Evolutionary conservation across 2,329 filamentous ascomycete species (phyloP), one percentile per base, ranked within the genome.

Genomic region (Chaetomium olivaceum): DNA sequence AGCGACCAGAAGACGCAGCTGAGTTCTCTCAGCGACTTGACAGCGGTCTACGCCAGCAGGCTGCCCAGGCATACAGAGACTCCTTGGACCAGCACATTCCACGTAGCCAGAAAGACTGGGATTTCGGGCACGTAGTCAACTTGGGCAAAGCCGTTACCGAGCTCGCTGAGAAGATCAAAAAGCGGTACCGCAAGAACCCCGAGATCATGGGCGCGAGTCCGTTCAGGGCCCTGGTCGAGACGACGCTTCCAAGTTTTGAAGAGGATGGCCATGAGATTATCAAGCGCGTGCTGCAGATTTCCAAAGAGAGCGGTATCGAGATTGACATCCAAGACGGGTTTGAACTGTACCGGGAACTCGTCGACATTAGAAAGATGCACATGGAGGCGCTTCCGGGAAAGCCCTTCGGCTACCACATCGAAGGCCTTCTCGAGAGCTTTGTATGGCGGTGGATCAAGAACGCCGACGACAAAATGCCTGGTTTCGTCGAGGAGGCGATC

Each of bases 381-480:
- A 83, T 85, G 8, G 85, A 91, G 68, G 89, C 88, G 25, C 83
- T 97, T 21, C 91, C 91, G 0, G 83, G 83, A 70, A 81, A 87
- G 67, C 86, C 87, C 1, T 99, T 98, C 76, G 89, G 89, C 4
- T 97, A 98, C 76, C 88, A 93, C 70, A 86, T 99, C 52, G 95
- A 99, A 77, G 87, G 89, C 51, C 81, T 96, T 19, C 83, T 99
- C 21, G 91, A 93, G 68, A 90, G 91, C 43, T 99, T 98, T 76
- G 95, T 98, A 6, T 98, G 93, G 93, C 88, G 92, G 65, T 99
- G 93, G 93, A 92, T 99, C 68, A 84, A 86, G 62, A 86, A 88
- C 69, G 93, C 92, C 8, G 93, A 98, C 72, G 81, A 82, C 39
- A 92, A 89, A 74, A 89, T 97, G 73, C 83, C 90, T 67, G 88